Evolutionary conservation across 2,329 filamentous ascomycete genomes (phyloP).

Genomic region (Rhynchosporium secalis): DNA sequence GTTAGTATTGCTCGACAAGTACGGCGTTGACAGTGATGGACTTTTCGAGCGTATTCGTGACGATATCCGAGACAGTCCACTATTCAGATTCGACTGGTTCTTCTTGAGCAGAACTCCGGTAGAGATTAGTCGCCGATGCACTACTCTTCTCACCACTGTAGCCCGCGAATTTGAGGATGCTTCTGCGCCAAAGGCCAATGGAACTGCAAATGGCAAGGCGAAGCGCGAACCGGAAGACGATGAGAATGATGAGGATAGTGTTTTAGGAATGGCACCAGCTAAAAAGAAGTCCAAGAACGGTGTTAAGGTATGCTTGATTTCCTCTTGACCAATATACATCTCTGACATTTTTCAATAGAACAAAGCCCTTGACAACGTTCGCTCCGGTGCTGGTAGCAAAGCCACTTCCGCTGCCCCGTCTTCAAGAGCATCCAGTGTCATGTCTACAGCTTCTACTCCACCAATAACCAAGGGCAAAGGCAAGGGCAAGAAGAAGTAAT

Average conservation of each 20-base stretch:
- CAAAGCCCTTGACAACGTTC: constrained; percentile 88
- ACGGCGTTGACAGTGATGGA: constrained; percentile 86
- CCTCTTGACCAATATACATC: constrained; percentile 16
- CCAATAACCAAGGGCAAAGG: constrained; percentile 45
- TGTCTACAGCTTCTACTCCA: constrained; percentile 65
- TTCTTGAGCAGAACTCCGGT: constrained; percentile 92
- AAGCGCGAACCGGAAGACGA: constrained; percentile 80
- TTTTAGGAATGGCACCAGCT: constrained; percentile 76
- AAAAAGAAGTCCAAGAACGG: constrained; percentile 95
- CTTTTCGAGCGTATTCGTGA: constrained; percentile 96
- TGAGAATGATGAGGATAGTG: constrained; percentile 79
- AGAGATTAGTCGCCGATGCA: constrained; percentile 89
- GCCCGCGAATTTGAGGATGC: constrained; percentile 87
- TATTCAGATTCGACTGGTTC: constrained; percentile 99
- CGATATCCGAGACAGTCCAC: constrained; percentile 88
- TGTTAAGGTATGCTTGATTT: constrained; percentile 57
- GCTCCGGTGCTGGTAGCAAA: constrained; percentile 68
- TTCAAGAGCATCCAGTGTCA: constrained; percentile 78
- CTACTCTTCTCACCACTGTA: constrained; percentile 89
- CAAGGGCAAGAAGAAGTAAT: constrained; percentile 50
- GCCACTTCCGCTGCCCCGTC: constrained; percentile 75
- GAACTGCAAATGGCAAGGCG: constrained; percentile 60
- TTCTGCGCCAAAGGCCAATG: constrained; percentile 53
- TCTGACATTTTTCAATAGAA: constrained; percentile 58
- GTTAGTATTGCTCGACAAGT: constrained; percentile 87